Base-by-base conservation (phyloP, 441 rosid species). In the Theobroma grandiflorum region DNA sequence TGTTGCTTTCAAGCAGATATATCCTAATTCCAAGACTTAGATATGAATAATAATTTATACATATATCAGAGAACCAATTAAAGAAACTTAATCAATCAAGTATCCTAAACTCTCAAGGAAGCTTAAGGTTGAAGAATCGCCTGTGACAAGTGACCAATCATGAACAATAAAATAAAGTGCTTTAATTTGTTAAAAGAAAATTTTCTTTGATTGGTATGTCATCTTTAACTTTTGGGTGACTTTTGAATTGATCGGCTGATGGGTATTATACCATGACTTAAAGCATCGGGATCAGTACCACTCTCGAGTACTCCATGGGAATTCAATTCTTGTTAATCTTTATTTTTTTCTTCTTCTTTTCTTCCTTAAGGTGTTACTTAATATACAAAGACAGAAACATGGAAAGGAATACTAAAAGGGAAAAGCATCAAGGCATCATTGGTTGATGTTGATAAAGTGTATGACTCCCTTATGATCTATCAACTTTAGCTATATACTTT, bases 361-460 rank as follows among this genome's bases (percentile, higher is more conserved):
- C 16, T 67, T 42, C 38, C 61, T 26, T 61, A 11, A 58, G 73
- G 45, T 26, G 31, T 66, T 74, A 43, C 18, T 14, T 8, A 67
- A 38, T 31, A 72, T 49, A 1, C 66, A 80, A 79, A 83, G 75
- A 78, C 2, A 68, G 31, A 74, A 68, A 73, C 53, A 77, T 33
- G 72, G 63, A 69, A 77, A 74, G 79, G 84, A 84, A 87, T 81
- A 75, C 78, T 71, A n/a, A 82, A 84, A 83, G 82, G 86, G 82
- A 81, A 85, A 84, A 79, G 90, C 87, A 88, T 87, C 50, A 57
- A 52, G 68, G 86, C 84, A 88, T 85, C 83, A 84, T 82, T 86
- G 74, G 74, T 82, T 50, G 31, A 72, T 72, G 83, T 75, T 80
- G 74, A 82, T 81, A 77, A 85, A 79, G 83, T 8, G 76, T 77